Percentiles rank a stretch among this genome's conserved stretches.
These are phyloP conservation scores for Gossypium lobatum DNA, from an alignment of 441 rosid species.

Conservation along the genomic window DNA sequence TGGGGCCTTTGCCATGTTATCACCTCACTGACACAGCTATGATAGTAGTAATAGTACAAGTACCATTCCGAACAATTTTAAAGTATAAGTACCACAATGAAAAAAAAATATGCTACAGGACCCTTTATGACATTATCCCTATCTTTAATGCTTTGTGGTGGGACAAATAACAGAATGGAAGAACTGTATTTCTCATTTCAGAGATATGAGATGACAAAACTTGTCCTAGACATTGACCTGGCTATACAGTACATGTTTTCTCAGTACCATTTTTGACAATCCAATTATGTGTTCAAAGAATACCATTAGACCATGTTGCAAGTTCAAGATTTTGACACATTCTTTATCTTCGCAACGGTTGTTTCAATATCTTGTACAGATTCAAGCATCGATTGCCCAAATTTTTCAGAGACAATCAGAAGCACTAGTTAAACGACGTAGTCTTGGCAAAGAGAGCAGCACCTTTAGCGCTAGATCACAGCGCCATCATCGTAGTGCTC, in stretches of 20 bases:
- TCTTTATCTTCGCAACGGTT: conserved; percentile 12
- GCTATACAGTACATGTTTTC: not conserved
- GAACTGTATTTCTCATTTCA: not conserved
- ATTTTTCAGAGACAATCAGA: conserved; percentile 58
- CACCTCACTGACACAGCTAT: no score
- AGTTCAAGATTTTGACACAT: not conserved
- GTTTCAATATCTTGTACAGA: conserved; percentile 34
- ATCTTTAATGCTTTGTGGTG: not conserved
- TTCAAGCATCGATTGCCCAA: conserved; percentile 73
- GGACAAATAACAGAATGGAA: not conserved
- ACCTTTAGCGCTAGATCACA: conserved; percentile 35
- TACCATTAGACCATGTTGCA: not conserved
- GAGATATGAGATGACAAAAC: not conserved
- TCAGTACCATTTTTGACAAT: not conserved
- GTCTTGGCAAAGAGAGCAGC: conserved; percentile 42
- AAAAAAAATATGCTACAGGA: not conserved
- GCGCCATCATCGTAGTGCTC: conserved; percentile 32
- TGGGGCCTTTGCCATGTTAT: not conserved
- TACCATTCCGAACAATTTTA: not conserved
- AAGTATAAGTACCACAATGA: not conserved
- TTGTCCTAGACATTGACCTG: not conserved
- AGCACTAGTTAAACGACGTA: conserved; percentile 48
- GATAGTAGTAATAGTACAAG: not conserved
- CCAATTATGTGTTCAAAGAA: not conserved
- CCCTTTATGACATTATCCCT: not conserved